A percentile compares a stretch with the other conserved stretches of the same genome.
phyloP scores from a whole-genome alignment of 2,329 filamentous ascomycete species.

The Alternaria rosae region DNA sequence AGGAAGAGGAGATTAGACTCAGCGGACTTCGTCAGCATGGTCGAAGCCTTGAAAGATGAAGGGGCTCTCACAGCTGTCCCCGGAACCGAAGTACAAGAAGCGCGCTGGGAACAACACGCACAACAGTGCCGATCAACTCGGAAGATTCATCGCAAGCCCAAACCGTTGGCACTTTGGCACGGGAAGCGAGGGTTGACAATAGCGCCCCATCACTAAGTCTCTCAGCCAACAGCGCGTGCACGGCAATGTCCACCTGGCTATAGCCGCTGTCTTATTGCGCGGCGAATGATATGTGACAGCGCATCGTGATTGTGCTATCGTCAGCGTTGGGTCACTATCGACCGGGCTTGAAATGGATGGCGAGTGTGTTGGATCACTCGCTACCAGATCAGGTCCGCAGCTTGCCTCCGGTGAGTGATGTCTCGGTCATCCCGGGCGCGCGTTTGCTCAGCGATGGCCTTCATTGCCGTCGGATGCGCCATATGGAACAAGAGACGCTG shows the following conservation, averaged over 20 bases:
- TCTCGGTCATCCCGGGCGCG: conserved; percentile 10
- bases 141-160: background rate
- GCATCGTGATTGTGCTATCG: conserved; percentile 10
- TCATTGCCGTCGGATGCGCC: background rate
- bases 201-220: conserved; percentile 3
- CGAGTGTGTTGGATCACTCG: conserved; percentile 10
- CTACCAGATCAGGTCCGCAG: conserved; percentile 12
- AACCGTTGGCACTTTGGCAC: background rate
- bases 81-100: background rate
- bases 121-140: background rate
- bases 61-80: background rate
- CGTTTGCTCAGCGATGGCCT: background rate
- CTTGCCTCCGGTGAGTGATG: conserved; percentile 1
- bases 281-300: conserved; percentile 7
- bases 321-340: conserved; percentile 11
- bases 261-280: conserved; percentile 10
- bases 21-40: background rate
- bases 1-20: background rate
- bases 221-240: conserved; percentile 6
- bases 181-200: conserved; percentile 6
- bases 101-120: background rate
- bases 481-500: background rate
- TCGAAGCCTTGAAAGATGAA: background rate
- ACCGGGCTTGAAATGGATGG: conserved; percentile 6
- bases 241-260: conserved; percentile 6